Evolutionary conservation across 2,329 filamentous ascomycete genomes (phyloP).

Genomic region (Exophiala sp.): DNA sequence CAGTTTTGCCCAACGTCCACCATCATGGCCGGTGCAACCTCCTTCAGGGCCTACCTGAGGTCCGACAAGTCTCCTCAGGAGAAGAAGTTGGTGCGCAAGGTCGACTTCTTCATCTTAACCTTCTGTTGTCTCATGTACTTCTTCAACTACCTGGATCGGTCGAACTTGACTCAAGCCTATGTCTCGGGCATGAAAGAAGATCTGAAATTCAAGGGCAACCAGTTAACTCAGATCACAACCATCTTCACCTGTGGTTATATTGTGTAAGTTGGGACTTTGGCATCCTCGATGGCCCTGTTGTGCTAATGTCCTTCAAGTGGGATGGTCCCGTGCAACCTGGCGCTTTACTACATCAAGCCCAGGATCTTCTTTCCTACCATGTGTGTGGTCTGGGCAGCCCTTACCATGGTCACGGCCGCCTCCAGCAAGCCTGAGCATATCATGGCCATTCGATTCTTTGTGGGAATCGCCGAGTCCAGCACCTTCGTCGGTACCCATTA

Average conservation of each 20-base stretch:
- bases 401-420: slow-evolving; percentile 30
- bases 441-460: slow-evolving; percentile 26
- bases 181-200: slow-evolving; percentile 37
- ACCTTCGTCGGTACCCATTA: slow-evolving; percentile 31
- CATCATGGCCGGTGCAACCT: slow-evolving; percentile 39
- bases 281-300: not conserved
- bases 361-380: slow-evolving; percentile 32
- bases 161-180: slow-evolving; percentile 40
- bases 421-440: slow-evolving; percentile 14
- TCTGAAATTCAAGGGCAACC: slow-evolving; percentile 32
- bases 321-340: slow-evolving; percentile 33
- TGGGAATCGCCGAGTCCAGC: slow-evolving; percentile 21
- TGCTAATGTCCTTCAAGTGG: slow-evolving; percentile 4
- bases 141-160: slow-evolving; percentile 45
- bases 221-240: slow-evolving; percentile 32
- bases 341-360: slow-evolving; percentile 31
- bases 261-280: slow-evolving; percentile 9
- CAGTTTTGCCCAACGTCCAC: not conserved
- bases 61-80: slow-evolving; percentile 27
- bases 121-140: slow-evolving; percentile 40
- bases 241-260: slow-evolving; percentile 24
- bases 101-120: slow-evolving; percentile 46
- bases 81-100: slow-evolving; percentile 44
- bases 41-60: slow-evolving; percentile 26
- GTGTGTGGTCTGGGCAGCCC: slow-evolving; percentile 32